Base-by-base conservation (phyloP, 306 rosid genomes). In the Cicer yamashitae region DNA sequence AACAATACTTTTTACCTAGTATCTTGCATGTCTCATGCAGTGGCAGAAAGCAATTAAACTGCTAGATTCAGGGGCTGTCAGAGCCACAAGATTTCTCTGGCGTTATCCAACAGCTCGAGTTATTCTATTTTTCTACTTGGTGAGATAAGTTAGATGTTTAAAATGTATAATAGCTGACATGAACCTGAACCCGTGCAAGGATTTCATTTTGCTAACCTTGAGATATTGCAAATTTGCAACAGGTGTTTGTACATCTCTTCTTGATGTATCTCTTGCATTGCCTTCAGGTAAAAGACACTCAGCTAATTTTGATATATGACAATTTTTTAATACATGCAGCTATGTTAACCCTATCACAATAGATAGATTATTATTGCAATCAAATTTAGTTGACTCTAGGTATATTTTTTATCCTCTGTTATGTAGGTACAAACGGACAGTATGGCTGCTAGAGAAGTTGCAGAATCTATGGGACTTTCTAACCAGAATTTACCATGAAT, bases 21-120 rank as follows among this genome's bases (percentile, higher is more conserved):
- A 59, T 81, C 73, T 56, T 65, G 41, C 77, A 79, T 80, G 76
- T 76, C 74, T 61, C 60, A 1, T 74, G 86, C 92, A 94, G 99
- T 85, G 89, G 82, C 96, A 92, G 70, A 92, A 89, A 72, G 99
- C 99, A 50, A 96, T 96, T 15, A 94, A 94, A 82, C 81, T 94
- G 43, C 75, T 94, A 72, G 99, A 94, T 74, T 81, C 97, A 41
- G 97, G 97, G 75, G 96, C 99, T 52, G 97, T 92, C 46, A 86
- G 99, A 87, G 99, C 99, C 66, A 92, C 99, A 6, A 87, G 97
- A 83, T 94, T 94, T 86, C 97, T 94, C 50, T 90, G 99, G 99
- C 96, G 89, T 59, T 89, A 94, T 86, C 99, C 99, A 7, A 88
- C 88, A 41, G 99, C 99, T 79, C 89, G 97, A 60, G 89, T 94